Base-by-base conservation (phyloP, 2,329 filamentous ascomycete genomes). In the Sporothrix euskadiensis region DNA sequence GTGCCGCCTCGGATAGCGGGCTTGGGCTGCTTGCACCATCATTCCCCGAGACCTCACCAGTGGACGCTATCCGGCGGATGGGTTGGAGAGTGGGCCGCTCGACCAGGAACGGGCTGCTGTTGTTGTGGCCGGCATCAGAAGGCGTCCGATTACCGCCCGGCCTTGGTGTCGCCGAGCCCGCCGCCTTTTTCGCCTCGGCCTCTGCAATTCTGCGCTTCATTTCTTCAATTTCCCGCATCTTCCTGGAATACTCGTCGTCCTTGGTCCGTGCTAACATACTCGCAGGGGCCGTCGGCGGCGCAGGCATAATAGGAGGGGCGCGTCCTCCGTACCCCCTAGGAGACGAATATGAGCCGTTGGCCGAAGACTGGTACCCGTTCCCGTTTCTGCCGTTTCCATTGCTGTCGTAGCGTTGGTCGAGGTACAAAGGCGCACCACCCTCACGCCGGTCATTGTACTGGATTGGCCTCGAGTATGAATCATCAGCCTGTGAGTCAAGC, bases 181-280 rank as follows among this genome's bases (percentile, higher is more conserved):
- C 75, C 16, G 82, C 80, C 77, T 83, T 86, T 78, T 85, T 86
- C 10, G 87, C 87, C 78, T 90, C 88, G 19, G 86, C 86, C 76
- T 88, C 85, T 1, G 87, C 87, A 77, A 90, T 89, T 76, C 82
- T 86, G 47, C 83, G 83, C 78, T 88, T 89, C 82, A 90, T 86
- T 71, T 86, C 84, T 77, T 90, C 86, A 44, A 91, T 91, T 75
- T 87, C 84, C 73, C 85, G 86, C 75, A 88, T 85, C 81, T 88
- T 88, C 54, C 81, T 82, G 61, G 83, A 81, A 30, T 89, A 78
- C 73, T 87, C 82, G 66, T 83, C 80, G 65, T 78, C 79, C 75
- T 78, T 80, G 35, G 81, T 78, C 71, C 81, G 79, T 8, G 68
- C 71, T 47, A 78, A 77, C 72, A 81, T 75, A 78, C 81, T 77